These are phyloP conservation scores for Diaporthe batatas DNA, from an alignment of 2,329 filamentous ascomycete species.

Conservation along the genomic window DNA sequence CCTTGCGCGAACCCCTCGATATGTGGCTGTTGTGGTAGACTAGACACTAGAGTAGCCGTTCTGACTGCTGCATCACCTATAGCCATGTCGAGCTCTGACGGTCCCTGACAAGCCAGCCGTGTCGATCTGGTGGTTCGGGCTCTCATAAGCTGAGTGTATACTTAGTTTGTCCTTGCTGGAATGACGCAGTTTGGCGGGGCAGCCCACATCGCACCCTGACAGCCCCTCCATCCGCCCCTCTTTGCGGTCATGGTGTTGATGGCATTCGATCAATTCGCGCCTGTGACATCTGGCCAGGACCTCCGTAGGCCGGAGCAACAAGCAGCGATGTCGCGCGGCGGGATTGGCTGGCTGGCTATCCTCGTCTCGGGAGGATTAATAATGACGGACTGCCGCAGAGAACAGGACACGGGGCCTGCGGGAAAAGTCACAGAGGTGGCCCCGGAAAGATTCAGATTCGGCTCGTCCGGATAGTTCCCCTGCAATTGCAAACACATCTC, in stretches of 20 bases:
- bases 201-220: conserved; percentile 32
- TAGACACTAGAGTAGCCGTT: background rate
- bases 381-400: conserved; percentile 2
- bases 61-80: conserved; percentile 10
- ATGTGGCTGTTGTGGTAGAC: too few relatives aligned
- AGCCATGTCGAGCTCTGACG: background rate
- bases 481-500: background rate
- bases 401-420: background rate
- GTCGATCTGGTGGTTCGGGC: background rate
- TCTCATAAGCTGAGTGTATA: background rate
- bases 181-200: conserved; percentile 32
- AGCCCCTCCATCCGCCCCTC: conserved; percentile 24
- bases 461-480: conserved; percentile 15
- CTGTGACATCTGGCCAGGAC: conserved; percentile 4
- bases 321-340: conserved; percentile 31
- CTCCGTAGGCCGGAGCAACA: conserved; percentile 34
- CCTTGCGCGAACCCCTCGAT: background rate
- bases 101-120: background rate
- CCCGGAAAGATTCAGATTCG: conserved; percentile 13
- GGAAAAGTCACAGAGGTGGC: conserved; percentile 9
- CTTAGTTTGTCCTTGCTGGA: conserved; percentile 13
- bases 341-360: background rate
- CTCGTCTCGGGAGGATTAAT: conserved; percentile 21
- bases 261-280: conserved; percentile 19
- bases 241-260: conserved; percentile 30